Evolutionary conservation across 108 stramenopile genomes (phyloP), one percentile per base, ranked within the genome.

Genomic region (Fistulifera pelliculosa): DNA sequence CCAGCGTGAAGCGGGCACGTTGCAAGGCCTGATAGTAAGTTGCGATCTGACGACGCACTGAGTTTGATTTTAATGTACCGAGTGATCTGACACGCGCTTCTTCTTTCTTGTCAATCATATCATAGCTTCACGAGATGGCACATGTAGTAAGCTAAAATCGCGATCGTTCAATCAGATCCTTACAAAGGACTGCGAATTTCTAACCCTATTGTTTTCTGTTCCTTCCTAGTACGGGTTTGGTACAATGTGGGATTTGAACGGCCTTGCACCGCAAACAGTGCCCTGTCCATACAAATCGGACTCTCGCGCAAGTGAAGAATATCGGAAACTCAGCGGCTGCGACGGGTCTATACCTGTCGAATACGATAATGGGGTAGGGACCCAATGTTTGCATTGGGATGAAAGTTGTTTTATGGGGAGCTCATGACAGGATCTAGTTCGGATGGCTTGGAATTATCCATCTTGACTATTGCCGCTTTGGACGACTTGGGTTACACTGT

Each of bases 351-450:
- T 62, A 0, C 73, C 69, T 10, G 26, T 75, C 13, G 68, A 70
- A 52, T 40, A 47, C 12, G 64, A 70, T 54, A 27, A 23, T 25
- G 65, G 61, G 14, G 13, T 40, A 0, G 68, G 65, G 1, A 70
- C 73, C 3, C 59, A 41, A 15, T 52, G 58, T 27, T 22, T 35
- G 15, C 73, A 74, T 39, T 75, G 66, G 62, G 73, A 75, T 35
- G 73, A 70, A 28, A 38, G 2, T 1, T 59, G 61, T 42, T 60
- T 70, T 14, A 40, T 26, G 8, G 25, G 44, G 73, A 75, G 43
- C 35, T 75, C 25, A 70, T 75, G 73, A 70, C 73, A 27, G 73
- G 68, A 0, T 26, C 15, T 12, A 50, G 23, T 26, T 26, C 23
- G 3, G 19, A 38, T 18, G 40, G 24, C 21, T 25, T 41, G 14